These are phyloP conservation scores for Fusarium sp. DNA, from an alignment of 2,329 filamentous ascomycete genomes.

Conservation along the genomic window DNA sequence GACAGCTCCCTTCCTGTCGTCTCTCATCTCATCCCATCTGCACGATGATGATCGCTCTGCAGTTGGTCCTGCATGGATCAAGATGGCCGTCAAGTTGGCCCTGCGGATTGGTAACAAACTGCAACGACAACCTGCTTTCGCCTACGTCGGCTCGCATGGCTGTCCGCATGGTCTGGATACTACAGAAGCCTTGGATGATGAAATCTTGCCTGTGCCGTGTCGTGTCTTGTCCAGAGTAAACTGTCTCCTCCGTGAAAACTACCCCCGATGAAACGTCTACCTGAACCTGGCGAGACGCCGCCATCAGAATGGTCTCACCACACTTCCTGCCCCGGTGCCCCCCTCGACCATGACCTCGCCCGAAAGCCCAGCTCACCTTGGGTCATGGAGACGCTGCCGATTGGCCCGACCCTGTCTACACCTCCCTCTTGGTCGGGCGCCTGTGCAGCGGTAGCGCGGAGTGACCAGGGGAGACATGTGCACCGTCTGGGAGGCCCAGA, in stretches of 20 bases:
- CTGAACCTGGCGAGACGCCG: slow-evolving; percentile 27
- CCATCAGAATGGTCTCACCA: slow-evolving; percentile 40
- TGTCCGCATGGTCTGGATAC: neutral
- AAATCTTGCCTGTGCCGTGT: neutral
- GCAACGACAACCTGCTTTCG: neutral
- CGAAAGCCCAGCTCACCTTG: slow-evolving; percentile 3
- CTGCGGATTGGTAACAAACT: neutral
- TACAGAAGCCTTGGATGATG: neutral
- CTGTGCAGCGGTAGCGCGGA: slow-evolving; percentile 34
- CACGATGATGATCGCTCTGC: slow-evolving; percentile 40
- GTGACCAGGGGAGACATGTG: slow-evolving; percentile 15
- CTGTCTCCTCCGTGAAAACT: neutral
- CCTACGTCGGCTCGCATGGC: neutral
- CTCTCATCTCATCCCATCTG: slow-evolving; percentile 20
- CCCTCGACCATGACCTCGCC: neutral
- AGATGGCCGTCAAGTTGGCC: slow-evolving; percentile 10
- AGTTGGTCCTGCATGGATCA: slow-evolving; percentile 27
- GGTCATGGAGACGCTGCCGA: slow-evolving; percentile 35
- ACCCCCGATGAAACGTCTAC: slow-evolving; percentile 19
- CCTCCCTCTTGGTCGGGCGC: slow-evolving; percentile 37
- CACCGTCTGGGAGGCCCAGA: neutral
- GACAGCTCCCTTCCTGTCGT: slow-evolving; percentile 7
- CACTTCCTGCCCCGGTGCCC: neutral
- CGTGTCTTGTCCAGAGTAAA: neutral
- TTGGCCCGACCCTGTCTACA: slow-evolving; percentile 25